Evolutionary conservation across 2,329 filamentous ascomycete species (phyloP).

Genomic region (Colletotrichum chrysophilum): DNA sequence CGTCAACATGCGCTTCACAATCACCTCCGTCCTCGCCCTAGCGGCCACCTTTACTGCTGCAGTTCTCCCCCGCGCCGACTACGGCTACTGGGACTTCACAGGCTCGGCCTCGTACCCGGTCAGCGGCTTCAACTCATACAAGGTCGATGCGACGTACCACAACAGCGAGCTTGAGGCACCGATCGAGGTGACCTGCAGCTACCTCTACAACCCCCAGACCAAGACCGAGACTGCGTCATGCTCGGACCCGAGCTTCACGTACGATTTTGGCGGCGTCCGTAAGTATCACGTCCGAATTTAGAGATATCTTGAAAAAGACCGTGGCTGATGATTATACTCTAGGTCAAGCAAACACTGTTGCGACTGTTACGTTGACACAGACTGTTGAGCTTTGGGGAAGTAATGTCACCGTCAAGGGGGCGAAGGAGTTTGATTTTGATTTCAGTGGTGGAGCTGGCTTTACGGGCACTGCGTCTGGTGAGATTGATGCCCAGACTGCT

Average conservation of each 20-base stretch:
- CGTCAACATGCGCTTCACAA: background rate
- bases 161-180: background rate
- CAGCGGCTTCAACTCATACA: background rate
- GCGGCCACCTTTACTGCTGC: background rate
- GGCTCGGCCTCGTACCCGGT: background rate
- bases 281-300: background rate
- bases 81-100: conserved; percentile 5
- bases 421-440: background rate
- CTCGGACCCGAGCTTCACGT: background rate
- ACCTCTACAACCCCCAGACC: background rate
- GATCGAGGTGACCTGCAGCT: background rate
- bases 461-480: background rate
- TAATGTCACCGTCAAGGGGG: background rate
- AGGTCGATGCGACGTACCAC: background rate
- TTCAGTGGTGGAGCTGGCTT: background rate
- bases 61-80: background rate
- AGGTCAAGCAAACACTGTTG: background rate
- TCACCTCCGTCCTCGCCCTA: background rate
- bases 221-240: background rate
- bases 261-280: background rate
- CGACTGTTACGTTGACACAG: background rate
- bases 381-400: background rate
- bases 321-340: background rate
- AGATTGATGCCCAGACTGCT: background rate
- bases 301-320: background rate